Base-by-base conservation (phyloP, 495 filamentous ascomycete species). In the Aspergillus nidulans region DNA sequence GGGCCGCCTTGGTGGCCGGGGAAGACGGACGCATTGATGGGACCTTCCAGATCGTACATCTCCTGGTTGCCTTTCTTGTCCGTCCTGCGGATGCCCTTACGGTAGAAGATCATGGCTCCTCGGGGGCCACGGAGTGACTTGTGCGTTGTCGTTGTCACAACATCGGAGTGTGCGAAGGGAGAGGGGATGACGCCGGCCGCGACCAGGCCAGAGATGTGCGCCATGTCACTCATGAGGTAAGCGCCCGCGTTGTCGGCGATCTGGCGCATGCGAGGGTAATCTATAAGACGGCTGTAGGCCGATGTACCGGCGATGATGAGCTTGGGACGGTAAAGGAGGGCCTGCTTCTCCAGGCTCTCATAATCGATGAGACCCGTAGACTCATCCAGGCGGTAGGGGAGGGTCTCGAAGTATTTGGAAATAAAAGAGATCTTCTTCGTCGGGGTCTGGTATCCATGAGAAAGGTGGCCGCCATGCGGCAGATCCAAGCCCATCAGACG, bases 1-100 rank as follows among this genome's bases (percentile, higher is more conserved):
- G 94, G 94, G 4, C 94, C 94, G 62, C 94, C 94, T 66, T 98
- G 94, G 72, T 98, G 94, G 26, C 95, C 94, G n/a, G 94, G 94
- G 80, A 98, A 98, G 56, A 98, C 95, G 8, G 95, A 96, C 45
- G 84, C 78, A 70, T 98, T 98, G 76, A 98, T 97, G 39, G 91
- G 89, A 58, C 81, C 83, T 74, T 98, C 94, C 44, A 98, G 84
- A 63, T 97, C 87, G 73, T 97, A 98, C 63, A 90, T 75, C 50
- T 87, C 86, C 64, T 89, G 73, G 56, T 86, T 86, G 36, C 92
- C 91, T 56, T 87, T 91, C 78, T 96, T 96, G 66, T 96, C 85
- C 21, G 85, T 87, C 69, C 85, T 81, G 52, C 94, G 82, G 34
- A 97, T 85, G 46, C 94, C 94, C 63, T 88, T 91, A 56, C 94